Percentiles rank a stretch among this genome's conserved stretches.
phyloP scores from a whole-genome alignment of 2,329 filamentous ascomycete species.

The Fusarium sp. region DNA sequence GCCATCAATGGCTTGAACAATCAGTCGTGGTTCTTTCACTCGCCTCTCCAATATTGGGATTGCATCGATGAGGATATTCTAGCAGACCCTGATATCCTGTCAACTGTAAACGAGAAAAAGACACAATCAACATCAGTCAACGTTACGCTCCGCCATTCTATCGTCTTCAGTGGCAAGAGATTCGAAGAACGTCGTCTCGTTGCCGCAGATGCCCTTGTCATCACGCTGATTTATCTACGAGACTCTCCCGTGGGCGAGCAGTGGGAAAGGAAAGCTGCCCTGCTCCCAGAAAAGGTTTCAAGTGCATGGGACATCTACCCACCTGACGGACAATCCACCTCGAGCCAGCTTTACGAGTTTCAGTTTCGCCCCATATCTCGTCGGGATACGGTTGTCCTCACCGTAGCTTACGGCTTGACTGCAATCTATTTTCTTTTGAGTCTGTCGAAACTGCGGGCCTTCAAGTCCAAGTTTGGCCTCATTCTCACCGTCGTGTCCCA shows the following conservation, averaged over 20 bases:
- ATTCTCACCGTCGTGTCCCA: slow-evolving; percentile 76
- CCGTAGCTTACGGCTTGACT: slow-evolving; percentile 71
- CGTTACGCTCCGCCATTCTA: slow-evolving; percentile 77
- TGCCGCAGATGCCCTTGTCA: slow-evolving; percentile 79
- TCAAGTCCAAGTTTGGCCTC: slow-evolving; percentile 79
- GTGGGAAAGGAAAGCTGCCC: slow-evolving; percentile 69
- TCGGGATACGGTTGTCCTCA: slow-evolving; percentile 70
- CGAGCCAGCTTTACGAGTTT: slow-evolving; percentile 77
- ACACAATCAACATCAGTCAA: slow-evolving; percentile 73
- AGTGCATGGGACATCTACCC: slow-evolving; percentile 73
- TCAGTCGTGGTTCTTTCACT: slow-evolving; percentile 80
- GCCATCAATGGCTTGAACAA: slow-evolving; percentile 68
- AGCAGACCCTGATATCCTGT: slow-evolving; percentile 68
- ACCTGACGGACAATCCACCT: slow-evolving; percentile 60
- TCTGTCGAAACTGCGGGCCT: slow-evolving; percentile 73
- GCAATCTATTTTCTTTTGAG: slow-evolving; percentile 71
- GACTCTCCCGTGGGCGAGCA: slow-evolving; percentile 69
- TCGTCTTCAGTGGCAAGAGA: slow-evolving; percentile 82
- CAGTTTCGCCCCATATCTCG: slow-evolving; percentile 78
- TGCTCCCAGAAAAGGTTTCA: slow-evolving; percentile 59
- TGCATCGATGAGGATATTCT: slow-evolving; percentile 68
- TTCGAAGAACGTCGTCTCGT: slow-evolving; percentile 73
- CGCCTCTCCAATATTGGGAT: slow-evolving; percentile 83
- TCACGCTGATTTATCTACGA: slow-evolving; percentile 75
- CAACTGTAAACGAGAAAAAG: slow-evolving; percentile 73